These are phyloP conservation scores for Chenopodium suecicum DNA, from an alignment of 148 eudicot species.

Conservation along the genomic window DNA sequence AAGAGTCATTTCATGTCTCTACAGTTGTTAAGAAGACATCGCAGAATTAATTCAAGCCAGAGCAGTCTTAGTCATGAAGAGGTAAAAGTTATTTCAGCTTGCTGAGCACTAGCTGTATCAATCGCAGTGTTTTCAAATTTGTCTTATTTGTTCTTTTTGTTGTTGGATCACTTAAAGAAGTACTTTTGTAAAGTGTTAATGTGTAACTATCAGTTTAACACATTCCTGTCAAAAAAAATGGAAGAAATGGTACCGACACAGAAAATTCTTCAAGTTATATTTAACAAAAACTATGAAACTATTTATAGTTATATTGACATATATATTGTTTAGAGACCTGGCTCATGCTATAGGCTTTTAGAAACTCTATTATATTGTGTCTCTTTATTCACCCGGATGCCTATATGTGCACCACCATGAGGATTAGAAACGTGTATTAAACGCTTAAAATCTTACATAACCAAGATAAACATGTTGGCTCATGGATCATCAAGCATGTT, in stretches of 20 bases:
- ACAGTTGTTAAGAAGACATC: conserved; percentile 83
- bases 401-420: not conserved
- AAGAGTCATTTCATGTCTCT: conserved; percentile 17
- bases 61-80: conserved; percentile 64
- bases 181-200: too few relatives aligned
- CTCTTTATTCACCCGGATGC: not conserved
- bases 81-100: conserved; percentile 34
- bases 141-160: not conserved
- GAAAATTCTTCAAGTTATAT: not conserved
- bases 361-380: not conserved
- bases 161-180: not conserved
- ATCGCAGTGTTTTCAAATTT: too few relatives aligned
- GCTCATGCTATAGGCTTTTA: not conserved
- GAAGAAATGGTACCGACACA: not conserved
- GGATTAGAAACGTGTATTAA: not conserved
- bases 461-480: not conserved
- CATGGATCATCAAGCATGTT: conserved; percentile 11
- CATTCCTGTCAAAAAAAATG: not conserved
- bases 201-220: too few relatives aligned
- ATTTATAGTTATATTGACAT: not conserved
- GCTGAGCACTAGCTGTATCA: not conserved
- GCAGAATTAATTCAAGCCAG: conserved; percentile 62
- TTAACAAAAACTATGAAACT: not conserved
- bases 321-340: not conserved
- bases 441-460: not conserved